A percentile compares a stretch with the other conserved stretches of the same genome.
These are phyloP conservation scores for Paspalum vaginatum DNA, from an alignment of 176 grass and related monocot species.

Conservation along the genomic window DNA sequence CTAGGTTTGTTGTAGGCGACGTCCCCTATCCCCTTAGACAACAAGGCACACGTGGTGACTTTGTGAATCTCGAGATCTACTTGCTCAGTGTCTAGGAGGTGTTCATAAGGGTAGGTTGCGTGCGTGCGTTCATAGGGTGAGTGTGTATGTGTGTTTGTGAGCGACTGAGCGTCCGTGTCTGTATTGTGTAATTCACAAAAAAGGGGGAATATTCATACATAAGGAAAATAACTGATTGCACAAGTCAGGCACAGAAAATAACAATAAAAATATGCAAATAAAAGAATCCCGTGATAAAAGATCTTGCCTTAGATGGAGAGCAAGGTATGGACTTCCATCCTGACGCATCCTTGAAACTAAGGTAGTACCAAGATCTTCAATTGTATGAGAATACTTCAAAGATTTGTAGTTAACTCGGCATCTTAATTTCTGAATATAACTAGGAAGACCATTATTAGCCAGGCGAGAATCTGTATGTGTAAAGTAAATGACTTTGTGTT, in stretches of 20 bases:
- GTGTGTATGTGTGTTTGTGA: too few species aligned
- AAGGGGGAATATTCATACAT: not conserved
- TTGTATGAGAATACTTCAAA: conserved; percentile 85
- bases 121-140: too few species aligned
- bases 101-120: too few species aligned
- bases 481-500: conserved; percentile 96
- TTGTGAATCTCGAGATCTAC: too few species aligned
- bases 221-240: conserved; percentile 6
- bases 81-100: too few species aligned
- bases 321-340: conserved; percentile 81
- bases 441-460: conserved; percentile 92
- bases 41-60: too few species aligned
- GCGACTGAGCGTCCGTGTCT: too few species aligned
- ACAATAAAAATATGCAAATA: not conserved
- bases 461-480: conserved; percentile 98
- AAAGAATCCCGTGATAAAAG: conserved; percentile 32
- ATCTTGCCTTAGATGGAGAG: conserved; percentile 96
- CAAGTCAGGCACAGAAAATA: not conserved
- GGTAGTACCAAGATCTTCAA: conserved; percentile 81
- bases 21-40: too few species aligned
- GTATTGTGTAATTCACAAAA: not conserved
- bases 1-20: too few species aligned
- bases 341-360: conserved; percentile 85
- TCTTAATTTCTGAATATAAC: conserved; percentile 95
- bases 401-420: conserved; percentile 90